Evolutionary conservation across 345 rosid species (phyloP).

Genomic region (Theobroma cacao): DNA sequence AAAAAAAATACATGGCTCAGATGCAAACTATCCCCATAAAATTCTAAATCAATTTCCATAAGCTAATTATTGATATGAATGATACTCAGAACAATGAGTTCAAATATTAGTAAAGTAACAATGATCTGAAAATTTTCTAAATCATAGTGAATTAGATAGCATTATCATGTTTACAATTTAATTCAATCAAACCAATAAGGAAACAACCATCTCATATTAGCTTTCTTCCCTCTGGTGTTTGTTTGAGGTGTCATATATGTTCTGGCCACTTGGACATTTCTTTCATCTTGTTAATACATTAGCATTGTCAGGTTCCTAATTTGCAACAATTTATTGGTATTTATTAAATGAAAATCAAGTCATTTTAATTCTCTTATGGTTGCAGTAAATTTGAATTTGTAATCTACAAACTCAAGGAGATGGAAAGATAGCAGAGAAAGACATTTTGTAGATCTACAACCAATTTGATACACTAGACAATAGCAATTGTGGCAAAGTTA

Average conservation of each 20-base stretch:
- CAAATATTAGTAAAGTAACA: not conserved
- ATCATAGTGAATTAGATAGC: not conserved
- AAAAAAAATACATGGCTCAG: not conserved
- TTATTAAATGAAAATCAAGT: not conserved
- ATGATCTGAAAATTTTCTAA: not conserved
- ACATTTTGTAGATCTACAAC: slow-evolving; percentile 47
- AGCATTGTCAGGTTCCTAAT: not conserved
- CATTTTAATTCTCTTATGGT: slow-evolving; percentile 16
- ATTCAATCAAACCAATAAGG: not conserved
- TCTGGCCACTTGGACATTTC: not conserved
- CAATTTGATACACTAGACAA: slow-evolving; percentile 50
- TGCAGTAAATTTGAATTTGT: slow-evolving; percentile 70
- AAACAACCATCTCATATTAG: not conserved
- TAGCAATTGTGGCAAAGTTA: slow-evolving; percentile 49
- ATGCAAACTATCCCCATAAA: not conserved
- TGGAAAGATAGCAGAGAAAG: slow-evolving; percentile 65
- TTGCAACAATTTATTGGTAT: not conserved
- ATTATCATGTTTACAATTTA: not conserved
- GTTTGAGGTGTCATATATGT: not conserved
- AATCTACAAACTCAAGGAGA: slow-evolving; percentile 72
- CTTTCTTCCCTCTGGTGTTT: not conserved
- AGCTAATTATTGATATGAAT: not conserved
- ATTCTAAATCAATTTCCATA: not conserved
- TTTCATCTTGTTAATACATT: not conserved
- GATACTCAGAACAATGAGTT: not conserved